A percentile compares a stretch with the other conserved stretches of the same genome.
phyloP scores from a whole-genome alignment of 2,329 filamentous ascomycete species.

The Aspergillus sp. region DNA sequence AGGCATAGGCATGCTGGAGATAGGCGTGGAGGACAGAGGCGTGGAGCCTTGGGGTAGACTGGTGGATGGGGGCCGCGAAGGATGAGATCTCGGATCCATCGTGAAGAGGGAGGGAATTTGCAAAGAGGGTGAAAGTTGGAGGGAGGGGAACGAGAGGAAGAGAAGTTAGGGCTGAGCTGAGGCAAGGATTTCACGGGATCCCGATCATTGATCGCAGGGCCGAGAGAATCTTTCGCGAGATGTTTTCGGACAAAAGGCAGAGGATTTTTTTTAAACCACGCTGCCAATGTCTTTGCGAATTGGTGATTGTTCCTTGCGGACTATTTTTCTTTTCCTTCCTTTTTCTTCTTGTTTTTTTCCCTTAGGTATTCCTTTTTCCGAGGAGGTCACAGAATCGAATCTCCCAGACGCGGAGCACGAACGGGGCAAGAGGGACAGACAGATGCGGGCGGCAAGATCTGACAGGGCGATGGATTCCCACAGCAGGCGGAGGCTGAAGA shows the following conservation, averaged over 20 bases:
- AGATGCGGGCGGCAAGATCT: conserved; percentile 6
- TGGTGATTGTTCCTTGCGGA: neutral
- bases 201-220: conserved; percentile 33
- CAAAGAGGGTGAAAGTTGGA: neutral
- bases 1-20: conserved; percentile 47
- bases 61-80: conserved; percentile 44
- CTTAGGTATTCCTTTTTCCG: conserved; percentile 13
- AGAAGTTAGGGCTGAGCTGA: conserved; percentile 11
- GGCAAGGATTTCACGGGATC: conserved; percentile 27
- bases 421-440: conserved; percentile 16
- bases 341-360: conserved; percentile 6
- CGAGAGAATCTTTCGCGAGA: conserved; percentile 14
- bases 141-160: conserved; percentile 3
- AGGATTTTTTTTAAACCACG: conserved; percentile 6
- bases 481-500: conserved; percentile 15
- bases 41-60: conserved; percentile 44
- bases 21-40: conserved; percentile 43
- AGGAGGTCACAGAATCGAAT: conserved; percentile 15
- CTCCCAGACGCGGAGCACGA: conserved; percentile 11
- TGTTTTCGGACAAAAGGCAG: conserved; percentile 14
- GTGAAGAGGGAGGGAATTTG: conserved; percentile 14
- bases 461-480: conserved; percentile 5
- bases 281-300: conserved; percentile 12
- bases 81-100: conserved; percentile 45
- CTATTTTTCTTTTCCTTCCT: conserved; percentile 5